Percentiles rank a stretch among this genome's conserved stretches.
phyloP scores from a whole-genome alignment of 306 rosid genomes.

The Inga oerstediana region DNA sequence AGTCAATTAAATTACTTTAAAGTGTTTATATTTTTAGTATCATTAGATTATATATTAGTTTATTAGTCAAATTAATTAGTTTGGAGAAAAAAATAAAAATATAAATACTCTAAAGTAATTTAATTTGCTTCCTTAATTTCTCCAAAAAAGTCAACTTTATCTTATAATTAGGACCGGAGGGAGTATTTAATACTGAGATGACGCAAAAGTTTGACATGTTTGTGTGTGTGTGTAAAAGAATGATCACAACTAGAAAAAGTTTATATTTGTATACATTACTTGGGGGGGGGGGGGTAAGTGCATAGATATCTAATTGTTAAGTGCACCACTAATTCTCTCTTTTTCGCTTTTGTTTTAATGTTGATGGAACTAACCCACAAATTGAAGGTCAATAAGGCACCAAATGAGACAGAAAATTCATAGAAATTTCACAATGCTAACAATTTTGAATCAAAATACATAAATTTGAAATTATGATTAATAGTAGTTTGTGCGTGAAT shows the following conservation, averaged over 20 bases:
- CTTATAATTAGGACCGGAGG: too few relatives aligned
- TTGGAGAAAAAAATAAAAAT: too few relatives aligned
- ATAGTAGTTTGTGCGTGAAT: neutral
- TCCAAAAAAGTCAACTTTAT: too few relatives aligned
- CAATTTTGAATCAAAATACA: constrained; percentile 23
- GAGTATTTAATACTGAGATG: neutral
- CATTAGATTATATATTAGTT: too few relatives aligned
- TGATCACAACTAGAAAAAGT: neutral
- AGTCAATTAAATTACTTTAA: too few relatives aligned
- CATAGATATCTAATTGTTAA: neutral
- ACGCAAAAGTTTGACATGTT: neutral
- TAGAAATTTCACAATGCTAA: constrained; percentile 16
- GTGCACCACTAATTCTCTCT: constrained; percentile 7
- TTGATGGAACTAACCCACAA: constrained; percentile 34
- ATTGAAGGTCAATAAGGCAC: constrained; percentile 1
- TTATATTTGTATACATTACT: neutral
- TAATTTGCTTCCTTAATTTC: too few relatives aligned
- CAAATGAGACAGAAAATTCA: neutral
- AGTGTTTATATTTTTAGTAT: too few relatives aligned
- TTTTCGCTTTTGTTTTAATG: neutral
- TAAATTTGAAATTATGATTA: constrained; percentile 2
- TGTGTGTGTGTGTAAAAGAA: neutral
- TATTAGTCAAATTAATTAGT: too few relatives aligned
- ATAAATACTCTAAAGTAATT: too few relatives aligned
- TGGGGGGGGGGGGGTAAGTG: neutral